These are phyloP conservation scores for Xerocomus brunneocitrinus DNA, from an alignment of 768 basidiomycete species.

Conservation along the genomic window DNA sequence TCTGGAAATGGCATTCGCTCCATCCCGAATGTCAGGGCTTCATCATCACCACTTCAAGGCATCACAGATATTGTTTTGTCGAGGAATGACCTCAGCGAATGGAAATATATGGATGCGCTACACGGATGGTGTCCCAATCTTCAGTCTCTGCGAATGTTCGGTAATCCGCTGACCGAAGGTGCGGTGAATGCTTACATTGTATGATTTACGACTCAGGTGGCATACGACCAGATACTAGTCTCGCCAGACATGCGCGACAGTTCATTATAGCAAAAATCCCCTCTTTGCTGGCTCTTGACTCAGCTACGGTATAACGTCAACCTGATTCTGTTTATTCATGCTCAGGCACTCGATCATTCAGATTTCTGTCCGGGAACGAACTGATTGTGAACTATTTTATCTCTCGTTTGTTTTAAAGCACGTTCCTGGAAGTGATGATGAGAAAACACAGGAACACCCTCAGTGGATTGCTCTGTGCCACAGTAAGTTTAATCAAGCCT, in stretches of 20 bases:
- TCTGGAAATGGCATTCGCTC: conserved; percentile 53
- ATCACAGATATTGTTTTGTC: conserved; percentile 63
- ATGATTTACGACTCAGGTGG: conserved; percentile 1
- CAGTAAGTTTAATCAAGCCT: conserved; percentile 38
- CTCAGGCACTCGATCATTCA: conserved; percentile 28
- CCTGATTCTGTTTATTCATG: conserved; percentile 1
- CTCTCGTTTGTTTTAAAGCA: conserved; percentile 57
- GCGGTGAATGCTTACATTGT: conserved; percentile 6
- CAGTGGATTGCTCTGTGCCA: conserved; percentile 60
- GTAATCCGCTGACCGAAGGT: conserved; percentile 65
- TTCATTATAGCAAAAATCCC: conserved; percentile 65
- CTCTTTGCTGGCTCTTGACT: conserved; percentile 59
- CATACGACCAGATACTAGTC: conserved; percentile 31
- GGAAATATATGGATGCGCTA: conserved; percentile 64
- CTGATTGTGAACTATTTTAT: conserved; percentile 83
- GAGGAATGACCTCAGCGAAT: conserved; percentile 51
- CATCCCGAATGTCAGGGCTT: conserved; percentile 37
- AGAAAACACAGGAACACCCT: conserved; percentile 49
- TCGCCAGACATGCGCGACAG: conserved; percentile 45
- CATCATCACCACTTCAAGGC: conserved; percentile 25
- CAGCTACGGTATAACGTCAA: conserved; percentile 45
- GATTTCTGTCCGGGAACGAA: conserved; percentile 67
- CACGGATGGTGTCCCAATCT: conserved; percentile 66
- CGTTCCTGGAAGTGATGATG: conserved; percentile 37
- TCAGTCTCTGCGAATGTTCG: conserved; percentile 52